Evolutionary conservation across 1,139 yeast species (phyloP).

Genomic region (Kazachstania sp.): DNA sequence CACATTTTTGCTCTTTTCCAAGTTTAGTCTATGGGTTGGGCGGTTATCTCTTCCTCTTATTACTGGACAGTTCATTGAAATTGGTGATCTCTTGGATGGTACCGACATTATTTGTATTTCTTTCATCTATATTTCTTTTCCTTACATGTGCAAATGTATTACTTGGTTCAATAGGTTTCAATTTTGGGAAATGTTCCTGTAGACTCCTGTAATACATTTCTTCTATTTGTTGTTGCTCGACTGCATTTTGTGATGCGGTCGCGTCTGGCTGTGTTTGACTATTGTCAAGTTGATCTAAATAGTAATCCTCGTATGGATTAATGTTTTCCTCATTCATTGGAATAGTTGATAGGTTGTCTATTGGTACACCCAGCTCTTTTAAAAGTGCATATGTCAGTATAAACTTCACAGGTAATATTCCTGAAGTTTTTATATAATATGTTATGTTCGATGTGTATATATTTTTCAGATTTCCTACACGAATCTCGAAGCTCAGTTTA

Average conservation of each 20-base stretch:
- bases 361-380: too few species aligned
- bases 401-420: too few species aligned
- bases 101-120: background rate
- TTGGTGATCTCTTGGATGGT: background rate
- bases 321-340: constrained; percentile 4
- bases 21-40: too few species aligned
- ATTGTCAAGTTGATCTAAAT: background rate
- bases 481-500: background rate
- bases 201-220: constrained; percentile 10
- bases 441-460: too few species aligned
- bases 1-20: too few species aligned
- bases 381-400: too few species aligned
- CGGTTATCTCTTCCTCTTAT: background rate
- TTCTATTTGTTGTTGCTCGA: constrained; percentile 4
- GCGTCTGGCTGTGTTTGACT: background rate
- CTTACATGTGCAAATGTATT: background rate
- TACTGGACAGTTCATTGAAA: background rate
- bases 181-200: constrained; percentile 7
- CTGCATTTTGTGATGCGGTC: background rate
- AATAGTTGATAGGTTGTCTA: too few species aligned
- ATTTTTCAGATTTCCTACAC: background rate
- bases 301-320: constrained; percentile 5
- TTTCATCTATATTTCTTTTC: constrained; percentile 1
- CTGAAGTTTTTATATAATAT: too few species aligned
- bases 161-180: constrained; percentile 6